Base-by-base conservation (phyloP, 2,329 filamentous ascomycete species). In the Pseudogymnoascus sp. region DNA sequence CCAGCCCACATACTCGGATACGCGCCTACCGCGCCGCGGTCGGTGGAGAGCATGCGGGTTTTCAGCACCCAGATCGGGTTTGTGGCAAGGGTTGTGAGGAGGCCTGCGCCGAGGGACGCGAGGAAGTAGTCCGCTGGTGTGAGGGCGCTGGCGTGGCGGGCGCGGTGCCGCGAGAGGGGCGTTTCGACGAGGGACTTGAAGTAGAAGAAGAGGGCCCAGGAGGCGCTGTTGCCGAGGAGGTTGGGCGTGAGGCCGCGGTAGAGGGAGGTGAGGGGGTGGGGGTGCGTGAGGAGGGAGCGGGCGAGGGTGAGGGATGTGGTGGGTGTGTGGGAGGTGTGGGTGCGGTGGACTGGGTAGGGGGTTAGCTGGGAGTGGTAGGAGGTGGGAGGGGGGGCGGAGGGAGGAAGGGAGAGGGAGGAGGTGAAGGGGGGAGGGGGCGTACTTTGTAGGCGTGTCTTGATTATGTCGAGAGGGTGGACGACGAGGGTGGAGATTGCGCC, bases 21-120 rank as follows among this genome's bases (percentile, higher is more conserved):
- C 1, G 93, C 95, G 13, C 91, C 91, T 1, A 82, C 83, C 5
- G 86, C 82, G 63, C 84, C 80, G 60, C 85, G 84, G 68, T 95
- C 90, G 3, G 90, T 93, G 31, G 92, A 91, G 23, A 97, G 81
- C 92, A 99, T 97, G 67, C 95, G 89, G 8, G 93, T 97, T 80
- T 97, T 97, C 74, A 99, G 86, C 2, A 99, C 95, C 95, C 95
- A 99, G 70, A 99, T 87, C 2, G 95, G 95, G 74, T 97, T 97
- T 31, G 95, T 97, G 68, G 93, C 81, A 31, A 90, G 78, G 47
- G 93, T 89, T 1, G 92, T 96, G 42, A 90, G 76, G 17, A 88
- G 80, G 31, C 93, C 93, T 68, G 82, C 79, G 28, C 82, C 72
- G n/a, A 79, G 89, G 35, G 90, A 93, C 3, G 92, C 86, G 57